Percentiles rank a stretch among this genome's conserved stretches.
Evolutionary conservation across 2,329 filamentous ascomycete species (phyloP).

Genomic region (Apiospora phragmitis): DNA sequence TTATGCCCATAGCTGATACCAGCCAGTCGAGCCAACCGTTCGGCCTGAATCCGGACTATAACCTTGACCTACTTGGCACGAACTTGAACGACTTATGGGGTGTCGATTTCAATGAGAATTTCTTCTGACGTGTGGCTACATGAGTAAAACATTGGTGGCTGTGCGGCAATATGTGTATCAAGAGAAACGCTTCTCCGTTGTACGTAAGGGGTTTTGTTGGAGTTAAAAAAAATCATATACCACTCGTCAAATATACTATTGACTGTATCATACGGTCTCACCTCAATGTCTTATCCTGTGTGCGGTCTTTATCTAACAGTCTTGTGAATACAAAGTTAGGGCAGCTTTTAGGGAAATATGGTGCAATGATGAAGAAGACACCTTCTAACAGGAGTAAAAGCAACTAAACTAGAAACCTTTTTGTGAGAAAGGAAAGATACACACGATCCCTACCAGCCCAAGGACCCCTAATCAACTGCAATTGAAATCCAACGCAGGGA

Average conservation of each 20-base stretch:
- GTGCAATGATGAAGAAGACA: too few relatives aligned
- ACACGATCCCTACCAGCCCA: too few relatives aligned
- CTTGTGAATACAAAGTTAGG: too few relatives aligned
- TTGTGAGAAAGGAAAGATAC: too few relatives aligned
- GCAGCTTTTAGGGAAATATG: too few relatives aligned
- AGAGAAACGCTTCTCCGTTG: neutral
- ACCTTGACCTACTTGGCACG: conserved; percentile 52
- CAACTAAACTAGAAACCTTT: too few relatives aligned
- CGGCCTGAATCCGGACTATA: conserved; percentile 52
- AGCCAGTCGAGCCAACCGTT: conserved; percentile 36
- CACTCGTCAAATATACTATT: neutral
- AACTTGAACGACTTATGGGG: conserved; percentile 56
- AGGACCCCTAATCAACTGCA: too few relatives aligned
- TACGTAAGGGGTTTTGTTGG: neutral
- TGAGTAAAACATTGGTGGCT: neutral
- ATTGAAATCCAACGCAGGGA: too few relatives aligned
- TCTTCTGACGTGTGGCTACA: neutral
- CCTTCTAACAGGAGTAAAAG: too few relatives aligned
- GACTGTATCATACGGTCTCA: neutral
- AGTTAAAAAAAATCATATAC: neutral
- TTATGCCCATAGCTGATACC: conserved; percentile 28
- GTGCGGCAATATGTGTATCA: neutral
- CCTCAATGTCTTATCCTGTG: neutral
- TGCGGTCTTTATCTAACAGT: too few relatives aligned
- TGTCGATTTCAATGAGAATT: neutral